These are phyloP conservation scores for Exserohilum rostratum DNA, from an alignment of 2,329 filamentous ascomycete genomes.

Conservation along the genomic window DNA sequence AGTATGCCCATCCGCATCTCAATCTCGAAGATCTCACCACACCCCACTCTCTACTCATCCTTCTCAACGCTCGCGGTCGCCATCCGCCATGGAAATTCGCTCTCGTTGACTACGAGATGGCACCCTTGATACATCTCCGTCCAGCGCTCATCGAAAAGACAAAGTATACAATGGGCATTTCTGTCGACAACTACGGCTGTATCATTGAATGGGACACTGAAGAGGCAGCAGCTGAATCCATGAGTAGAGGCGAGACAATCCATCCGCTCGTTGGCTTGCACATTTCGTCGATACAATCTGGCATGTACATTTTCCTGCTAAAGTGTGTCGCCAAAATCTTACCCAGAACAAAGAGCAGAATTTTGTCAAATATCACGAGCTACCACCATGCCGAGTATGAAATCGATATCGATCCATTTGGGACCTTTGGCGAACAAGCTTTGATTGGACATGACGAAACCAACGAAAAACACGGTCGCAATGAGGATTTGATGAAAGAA, in stretches of 20 bases:
- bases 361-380: too few relatives aligned
- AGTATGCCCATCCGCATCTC: conserved; percentile 58
- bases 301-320: too few relatives aligned
- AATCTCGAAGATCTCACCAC: conserved; percentile 63
- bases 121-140: conserved; percentile 19
- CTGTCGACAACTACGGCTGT: background rate
- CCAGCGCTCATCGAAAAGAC: background rate
- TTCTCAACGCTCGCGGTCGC: conserved; percentile 61
- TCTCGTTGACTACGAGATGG: conserved; percentile 49
- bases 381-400: too few relatives aligned
- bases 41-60: conserved; percentile 52
- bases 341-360: too few relatives aligned
- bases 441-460: too few relatives aligned
- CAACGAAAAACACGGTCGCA: too few relatives aligned
- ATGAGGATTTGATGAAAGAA: too few relatives aligned
- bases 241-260: background rate
- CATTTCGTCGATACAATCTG: background rate
- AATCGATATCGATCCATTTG: too few relatives aligned
- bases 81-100: conserved; percentile 57
- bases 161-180: background rate
- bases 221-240: background rate
- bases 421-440: too few relatives aligned
- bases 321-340: too few relatives aligned
- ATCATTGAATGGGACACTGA: background rate
- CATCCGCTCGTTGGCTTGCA: background rate